These are phyloP conservation scores for Phytophthora cajani DNA, from an alignment of 352 stramenopile genomes.

Conservation along the genomic window DNA sequence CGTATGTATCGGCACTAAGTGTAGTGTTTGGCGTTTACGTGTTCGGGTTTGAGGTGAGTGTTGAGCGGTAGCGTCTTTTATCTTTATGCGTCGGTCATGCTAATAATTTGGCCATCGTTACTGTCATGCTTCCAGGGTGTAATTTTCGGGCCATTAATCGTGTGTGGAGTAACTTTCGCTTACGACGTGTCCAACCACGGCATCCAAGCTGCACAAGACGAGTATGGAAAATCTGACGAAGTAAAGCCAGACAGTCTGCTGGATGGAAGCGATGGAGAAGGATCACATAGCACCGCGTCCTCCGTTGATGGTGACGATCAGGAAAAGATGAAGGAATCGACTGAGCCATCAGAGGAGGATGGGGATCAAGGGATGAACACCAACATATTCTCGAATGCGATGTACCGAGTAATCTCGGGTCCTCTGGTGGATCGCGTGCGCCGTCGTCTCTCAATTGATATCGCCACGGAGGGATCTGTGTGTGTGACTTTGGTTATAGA, in stretches of 20 bases:
- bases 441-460: constrained; percentile 79
- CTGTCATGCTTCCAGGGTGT: constrained; percentile 54
- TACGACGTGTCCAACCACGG: constrained; percentile 90
- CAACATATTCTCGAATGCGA: constrained; percentile 84
- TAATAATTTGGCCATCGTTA: constrained; percentile 4
- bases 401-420: constrained; percentile 85
- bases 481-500: constrained; percentile 77
- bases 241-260: constrained; percentile 32
- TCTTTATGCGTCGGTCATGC: not conserved
- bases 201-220: constrained; percentile 85
- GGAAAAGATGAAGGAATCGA: constrained; percentile 27
- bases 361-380: constrained; percentile 38
- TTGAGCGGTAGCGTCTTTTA: not conserved
- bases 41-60: constrained; percentile 82
- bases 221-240: constrained; percentile 57
- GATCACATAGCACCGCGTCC: constrained; percentile 48
- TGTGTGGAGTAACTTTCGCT: constrained; percentile 84
- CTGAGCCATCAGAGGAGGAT: constrained; percentile 24
- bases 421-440: constrained; percentile 80
- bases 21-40: constrained; percentile 89
- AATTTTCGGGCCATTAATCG: constrained; percentile 84
- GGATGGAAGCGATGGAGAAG: constrained; percentile 63
- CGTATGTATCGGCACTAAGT: constrained; percentile 87
- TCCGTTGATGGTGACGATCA: constrained; percentile 46
- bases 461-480: constrained; percentile 75